Evolutionary conservation across 1,284 basidiomycete species (phyloP).

Genomic region (Ceratobasidium papillatum): DNA sequence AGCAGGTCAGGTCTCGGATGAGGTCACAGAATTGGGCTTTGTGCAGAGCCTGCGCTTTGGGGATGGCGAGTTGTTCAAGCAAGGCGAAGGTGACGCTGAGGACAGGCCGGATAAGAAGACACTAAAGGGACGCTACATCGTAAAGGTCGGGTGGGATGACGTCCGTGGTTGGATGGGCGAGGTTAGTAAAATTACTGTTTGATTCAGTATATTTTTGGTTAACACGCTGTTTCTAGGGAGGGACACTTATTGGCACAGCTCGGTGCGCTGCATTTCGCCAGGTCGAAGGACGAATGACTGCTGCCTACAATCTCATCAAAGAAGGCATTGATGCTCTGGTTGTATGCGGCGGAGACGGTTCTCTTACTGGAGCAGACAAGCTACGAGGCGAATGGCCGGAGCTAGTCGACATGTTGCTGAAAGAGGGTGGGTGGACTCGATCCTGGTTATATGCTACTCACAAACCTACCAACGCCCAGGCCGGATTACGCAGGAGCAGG

Average conservation of each 20-base stretch:
- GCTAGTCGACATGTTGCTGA: conserved; percentile 74
- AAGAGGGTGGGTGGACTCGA: conserved; percentile 58
- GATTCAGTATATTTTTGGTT: neutral
- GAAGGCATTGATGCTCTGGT: conserved; percentile 97
- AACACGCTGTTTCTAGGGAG: conserved; percentile 66
- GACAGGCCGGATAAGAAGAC: conserved; percentile 64
- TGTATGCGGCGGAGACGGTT: conserved; percentile 97
- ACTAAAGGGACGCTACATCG: conserved; percentile 92
- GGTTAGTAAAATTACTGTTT: conserved; percentile 56
- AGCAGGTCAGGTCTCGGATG: conserved; percentile 35
- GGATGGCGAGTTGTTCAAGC: conserved; percentile 86
- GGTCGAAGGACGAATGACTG: conserved; percentile 83
- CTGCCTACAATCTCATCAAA: conserved; percentile 90
- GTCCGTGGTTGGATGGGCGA: conserved; percentile 94
- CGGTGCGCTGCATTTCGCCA: conserved; percentile 90
- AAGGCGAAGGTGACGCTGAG: conserved; percentile 85
- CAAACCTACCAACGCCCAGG: conserved; percentile 56
- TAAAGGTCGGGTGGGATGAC: conserved; percentile 98
- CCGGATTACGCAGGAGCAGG: conserved; percentile 80
- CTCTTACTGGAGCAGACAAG: conserved; percentile 93
- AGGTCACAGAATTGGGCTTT: conserved; percentile 52
- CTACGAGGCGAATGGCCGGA: conserved; percentile 94
- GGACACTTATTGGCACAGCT: conserved; percentile 95
- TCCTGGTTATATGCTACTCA: neutral
- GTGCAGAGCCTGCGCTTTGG: conserved; percentile 84